Evolutionary conservation across 108 stramenopile species (phyloP), one percentile per base, ranked within the genome.

Genomic region (Bacterosira constricta): DNA sequence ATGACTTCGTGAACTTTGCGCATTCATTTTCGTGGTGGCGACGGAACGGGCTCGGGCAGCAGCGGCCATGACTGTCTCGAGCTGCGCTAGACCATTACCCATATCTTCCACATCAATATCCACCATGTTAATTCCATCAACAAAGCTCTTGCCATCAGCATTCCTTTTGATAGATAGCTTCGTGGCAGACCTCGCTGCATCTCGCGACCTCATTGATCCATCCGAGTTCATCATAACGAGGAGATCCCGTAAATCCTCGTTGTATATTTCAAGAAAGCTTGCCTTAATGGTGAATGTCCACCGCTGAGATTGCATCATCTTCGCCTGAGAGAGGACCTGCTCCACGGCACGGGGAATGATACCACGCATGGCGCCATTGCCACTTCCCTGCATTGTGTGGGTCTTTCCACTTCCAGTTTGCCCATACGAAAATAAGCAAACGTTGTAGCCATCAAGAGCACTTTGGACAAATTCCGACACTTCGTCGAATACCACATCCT

Each of bases 261-360:
- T 98, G 89, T 99, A 99, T 50, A 99, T 99, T 83, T 99, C 99
- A 55, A 99, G 72, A 76, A 98, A 99, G 26, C 93, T 93, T 4
- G 96, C 98, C 59, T 88, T 79, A 54, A 99, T 81, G 27, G 80
- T 85, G 82, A 97, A 99, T 12, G 69, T 72, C 99, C 99, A 99
- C 20, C 96, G 97, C 55, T 98, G 94, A 47, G 65, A 77, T 66
- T 92, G 83, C 81, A 98, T 72, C 18, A 66, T 41, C 21, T 62
- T 67, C n/a, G 93, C 94, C 66, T 96, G 95, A 26, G 68, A 44
- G 51, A 97, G 72, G 62, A 98, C 96, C 41, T 96, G 94, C 72
- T 93, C 90, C 52, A 96, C 87, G 1, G 92, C 88, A 25, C 95
- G 89, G n/a, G 96, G 96, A 37, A 95, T 95, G 61, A 97, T 91